Conservation (phyloP, 1,139 yeast genomes). For the Nematodospora anomalae region DNA sequence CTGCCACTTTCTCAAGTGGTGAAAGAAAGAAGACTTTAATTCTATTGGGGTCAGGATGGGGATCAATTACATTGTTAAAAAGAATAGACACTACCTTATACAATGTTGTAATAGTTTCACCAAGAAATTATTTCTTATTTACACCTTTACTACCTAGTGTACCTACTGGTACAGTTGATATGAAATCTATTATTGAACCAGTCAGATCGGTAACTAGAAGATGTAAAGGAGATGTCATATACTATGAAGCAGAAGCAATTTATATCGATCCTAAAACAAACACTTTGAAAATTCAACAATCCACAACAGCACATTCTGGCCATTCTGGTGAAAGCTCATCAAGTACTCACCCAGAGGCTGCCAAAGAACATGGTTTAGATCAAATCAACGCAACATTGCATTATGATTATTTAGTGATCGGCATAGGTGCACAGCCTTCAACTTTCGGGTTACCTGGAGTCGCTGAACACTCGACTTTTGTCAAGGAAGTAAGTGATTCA, state of each 20-base stretch:
- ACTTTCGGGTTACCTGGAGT: conserved; percentile 94
- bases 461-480: conserved; percentile 76
- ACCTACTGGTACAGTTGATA: conserved; percentile 89
- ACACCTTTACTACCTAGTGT: conserved; percentile 91
- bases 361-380: conserved; percentile 46
- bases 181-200: conserved; percentile 86
- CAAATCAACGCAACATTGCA: conserved; percentile 48
- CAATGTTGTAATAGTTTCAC: conserved; percentile 85
- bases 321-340: conserved; percentile 52
- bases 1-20: conserved; percentile 59
- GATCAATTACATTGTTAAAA: conserved; percentile 76
- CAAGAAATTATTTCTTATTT: conserved; percentile 90
- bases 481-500: conserved; percentile 84
- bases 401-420: conserved; percentile 80
- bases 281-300: conserved; percentile 24
- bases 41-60: conserved; percentile 94
- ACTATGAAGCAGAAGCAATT: conserved; percentile 88
- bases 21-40: conserved; percentile 83
- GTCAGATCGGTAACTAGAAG: conserved; percentile 67
- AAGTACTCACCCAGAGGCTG: conserved; percentile 22
- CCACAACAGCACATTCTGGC: conserved; percentile 51
- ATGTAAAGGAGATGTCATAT: conserved; percentile 73
- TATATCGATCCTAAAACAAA: conserved; percentile 61
- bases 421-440: conserved; percentile 89
- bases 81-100: conserved; percentile 80